phyloP scores from a whole-genome alignment of 192 early-diverging fungal genomes.

The Coemansia sp. region DNA sequence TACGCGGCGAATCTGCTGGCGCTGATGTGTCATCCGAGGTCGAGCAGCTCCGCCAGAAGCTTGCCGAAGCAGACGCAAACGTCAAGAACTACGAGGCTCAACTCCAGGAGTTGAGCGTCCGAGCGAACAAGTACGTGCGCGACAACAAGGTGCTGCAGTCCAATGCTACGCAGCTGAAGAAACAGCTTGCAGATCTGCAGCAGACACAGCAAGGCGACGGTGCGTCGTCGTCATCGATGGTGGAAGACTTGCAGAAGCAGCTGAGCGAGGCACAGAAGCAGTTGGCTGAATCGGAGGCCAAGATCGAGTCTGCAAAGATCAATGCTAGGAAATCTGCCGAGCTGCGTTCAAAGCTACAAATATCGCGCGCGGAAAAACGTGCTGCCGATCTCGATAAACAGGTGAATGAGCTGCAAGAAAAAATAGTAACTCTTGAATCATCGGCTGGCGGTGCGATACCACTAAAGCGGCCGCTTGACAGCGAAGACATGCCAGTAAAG shows the following conservation, averaged over 20 bases:
- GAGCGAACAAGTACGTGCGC: constrained; percentile 34
- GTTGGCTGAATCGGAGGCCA: constrained; percentile 43
- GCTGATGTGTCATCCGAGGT: constrained; percentile 23
- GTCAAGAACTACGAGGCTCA: constrained; percentile 38
- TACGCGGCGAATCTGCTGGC: constrained; percentile 3
- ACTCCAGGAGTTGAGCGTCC: constrained; percentile 45
- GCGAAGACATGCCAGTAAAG: constrained; percentile 41
- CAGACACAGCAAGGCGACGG: not conserved
- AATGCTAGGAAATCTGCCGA: constrained; percentile 45
- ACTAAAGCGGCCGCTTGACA: constrained; percentile 33
- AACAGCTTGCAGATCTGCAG: constrained; percentile 19
- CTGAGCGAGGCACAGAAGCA: constrained; percentile 43
- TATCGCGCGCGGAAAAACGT: constrained; percentile 52
- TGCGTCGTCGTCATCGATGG: constrained; percentile 1
- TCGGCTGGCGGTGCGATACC: not conserved
- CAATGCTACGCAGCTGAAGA: constrained; percentile 32
- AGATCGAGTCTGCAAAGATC: constrained; percentile 41
- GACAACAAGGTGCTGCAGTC: constrained; percentile 49
- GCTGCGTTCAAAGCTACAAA: constrained; percentile 55
- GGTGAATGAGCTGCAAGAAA: constrained; percentile 31
- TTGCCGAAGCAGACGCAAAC: constrained; percentile 45
- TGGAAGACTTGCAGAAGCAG: constrained; percentile 31
- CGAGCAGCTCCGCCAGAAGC: constrained; percentile 59
- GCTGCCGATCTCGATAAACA: constrained; percentile 47
- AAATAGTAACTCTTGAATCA: constrained; percentile 11